These are phyloP conservation scores for Eucalyptus microcorys DNA, from an alignment of 345 rosid species.

Conservation along the genomic window DNA sequence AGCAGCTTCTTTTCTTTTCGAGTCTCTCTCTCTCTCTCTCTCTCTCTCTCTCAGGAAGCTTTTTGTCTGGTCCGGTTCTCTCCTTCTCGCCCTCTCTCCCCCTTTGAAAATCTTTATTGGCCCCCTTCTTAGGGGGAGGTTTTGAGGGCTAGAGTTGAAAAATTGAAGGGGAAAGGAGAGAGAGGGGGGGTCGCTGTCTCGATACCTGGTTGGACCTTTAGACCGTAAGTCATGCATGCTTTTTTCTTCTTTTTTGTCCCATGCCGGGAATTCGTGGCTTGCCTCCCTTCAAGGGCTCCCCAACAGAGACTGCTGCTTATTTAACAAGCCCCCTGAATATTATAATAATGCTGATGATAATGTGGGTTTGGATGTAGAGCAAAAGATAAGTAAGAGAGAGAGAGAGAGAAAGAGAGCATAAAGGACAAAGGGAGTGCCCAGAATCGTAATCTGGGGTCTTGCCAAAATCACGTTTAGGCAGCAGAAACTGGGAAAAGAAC, in stretches of 20 bases:
- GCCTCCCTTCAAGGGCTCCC: constrained; percentile 43
- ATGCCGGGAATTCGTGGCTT: constrained; percentile 50
- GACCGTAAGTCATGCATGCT: constrained; percentile 17
- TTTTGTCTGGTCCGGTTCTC: background rate
- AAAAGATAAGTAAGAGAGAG: background rate
- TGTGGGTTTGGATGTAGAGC: background rate
- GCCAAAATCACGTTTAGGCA: background rate
- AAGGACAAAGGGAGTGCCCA: background rate
- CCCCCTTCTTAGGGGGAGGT: background rate
- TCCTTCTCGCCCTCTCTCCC: background rate
- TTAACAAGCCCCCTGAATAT: background rate
- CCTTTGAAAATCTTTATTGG: background rate
- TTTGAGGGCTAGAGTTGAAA: background rate
- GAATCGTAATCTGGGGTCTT: background rate
- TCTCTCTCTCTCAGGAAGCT: background rate
- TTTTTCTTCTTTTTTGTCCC: constrained; percentile 13
- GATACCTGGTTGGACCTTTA: background rate
- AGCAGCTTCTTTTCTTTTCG: background rate
- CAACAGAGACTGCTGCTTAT: background rate
- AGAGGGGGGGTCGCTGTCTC: background rate
- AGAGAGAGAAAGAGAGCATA: background rate
- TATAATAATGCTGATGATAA: background rate
- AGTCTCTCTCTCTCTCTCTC: background rate
- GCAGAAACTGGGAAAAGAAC: background rate
- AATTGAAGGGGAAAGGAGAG: background rate